A percentile compares a stretch with the other conserved stretches of the same genome.
These are phyloP conservation scores for Mycena chlorophos DNA, from an alignment of 768 basidiomycete species.

Conservation along the genomic window DNA sequence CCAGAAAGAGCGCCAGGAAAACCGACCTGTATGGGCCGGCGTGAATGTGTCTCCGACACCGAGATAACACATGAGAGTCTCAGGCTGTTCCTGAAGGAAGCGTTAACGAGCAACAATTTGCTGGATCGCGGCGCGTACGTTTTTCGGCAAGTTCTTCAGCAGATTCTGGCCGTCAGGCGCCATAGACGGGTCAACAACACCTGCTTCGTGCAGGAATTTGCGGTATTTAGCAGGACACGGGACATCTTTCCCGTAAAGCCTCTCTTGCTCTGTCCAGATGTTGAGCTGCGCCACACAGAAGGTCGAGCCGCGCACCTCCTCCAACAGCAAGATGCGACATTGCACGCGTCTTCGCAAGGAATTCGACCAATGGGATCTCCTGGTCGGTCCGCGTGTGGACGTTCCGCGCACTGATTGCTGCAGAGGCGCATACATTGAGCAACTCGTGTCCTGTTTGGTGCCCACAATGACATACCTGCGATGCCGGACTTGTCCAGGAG, in stretches of 20 bases:
- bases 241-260: conserved; percentile 78
- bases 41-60: conserved; percentile 84
- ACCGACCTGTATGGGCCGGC: conserved; percentile 68
- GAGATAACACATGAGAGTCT: conserved; percentile 85
- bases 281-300: background rate
- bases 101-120: background rate
- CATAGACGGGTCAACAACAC: conserved; percentile 53
- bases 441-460: background rate
- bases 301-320: conserved; percentile 35
- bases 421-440: background rate
- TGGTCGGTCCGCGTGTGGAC: conserved; percentile 58
- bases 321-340: conserved; percentile 34
- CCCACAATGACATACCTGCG: conserved; percentile 21
- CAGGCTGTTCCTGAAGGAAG: conserved; percentile 51
- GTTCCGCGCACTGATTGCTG: conserved; percentile 65
- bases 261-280: conserved; percentile 48
- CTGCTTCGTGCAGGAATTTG: conserved; percentile 51
- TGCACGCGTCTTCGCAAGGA: conserved; percentile 47
- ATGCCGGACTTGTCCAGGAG: conserved; percentile 38
- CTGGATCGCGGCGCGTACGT: conserved; percentile 38
- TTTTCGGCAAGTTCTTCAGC: conserved; percentile 52
- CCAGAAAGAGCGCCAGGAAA: background rate
- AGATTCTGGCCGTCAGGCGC: conserved; percentile 60
- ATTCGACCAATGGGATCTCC: conserved; percentile 50
- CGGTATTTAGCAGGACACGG: conserved; percentile 68